These are phyloP conservation scores for Mycena galopus DNA, from an alignment of 768 basidiomycete genomes.

Conservation along the genomic window DNA sequence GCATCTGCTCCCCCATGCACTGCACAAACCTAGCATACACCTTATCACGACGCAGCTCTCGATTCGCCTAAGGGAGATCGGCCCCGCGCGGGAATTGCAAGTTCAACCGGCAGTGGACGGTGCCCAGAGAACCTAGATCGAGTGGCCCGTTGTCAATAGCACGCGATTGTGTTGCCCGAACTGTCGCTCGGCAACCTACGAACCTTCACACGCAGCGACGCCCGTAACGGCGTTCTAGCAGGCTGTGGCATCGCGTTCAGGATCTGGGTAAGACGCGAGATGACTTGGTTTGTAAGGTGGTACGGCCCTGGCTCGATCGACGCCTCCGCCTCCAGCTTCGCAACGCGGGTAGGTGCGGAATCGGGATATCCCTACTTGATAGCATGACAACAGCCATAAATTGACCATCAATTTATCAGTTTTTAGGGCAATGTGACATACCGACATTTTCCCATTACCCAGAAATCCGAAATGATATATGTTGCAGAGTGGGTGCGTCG, in stretches of 20 bases:
- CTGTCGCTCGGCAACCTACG: not conserved
- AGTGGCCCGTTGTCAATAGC: not conserved
- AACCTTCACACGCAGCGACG: not conserved
- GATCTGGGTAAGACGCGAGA: not conserved
- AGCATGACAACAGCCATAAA: no score
- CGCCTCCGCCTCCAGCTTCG: not conserved
- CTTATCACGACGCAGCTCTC: not conserved
- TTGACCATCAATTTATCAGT: no score
- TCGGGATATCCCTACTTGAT: no score
- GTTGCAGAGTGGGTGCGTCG: no score
- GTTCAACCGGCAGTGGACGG: not conserved
- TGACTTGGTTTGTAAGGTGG: not conserved
- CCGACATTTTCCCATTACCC: no score
- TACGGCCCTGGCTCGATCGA: not conserved
- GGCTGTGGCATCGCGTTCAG: not conserved
- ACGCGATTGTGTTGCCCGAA: not conserved
- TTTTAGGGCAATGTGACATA: no score
- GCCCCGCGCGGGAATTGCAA: not conserved
- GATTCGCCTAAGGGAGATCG: not conserved
- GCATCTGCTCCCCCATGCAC: conserved; percentile 1
- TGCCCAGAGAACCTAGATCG: not conserved
- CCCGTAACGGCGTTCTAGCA: not conserved
- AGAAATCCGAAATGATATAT: no score
- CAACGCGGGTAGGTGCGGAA: not conserved
- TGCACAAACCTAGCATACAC: not conserved